Conservation (phyloP, 768 basidiomycete species). For the Coprinopsis sp. region DNA sequence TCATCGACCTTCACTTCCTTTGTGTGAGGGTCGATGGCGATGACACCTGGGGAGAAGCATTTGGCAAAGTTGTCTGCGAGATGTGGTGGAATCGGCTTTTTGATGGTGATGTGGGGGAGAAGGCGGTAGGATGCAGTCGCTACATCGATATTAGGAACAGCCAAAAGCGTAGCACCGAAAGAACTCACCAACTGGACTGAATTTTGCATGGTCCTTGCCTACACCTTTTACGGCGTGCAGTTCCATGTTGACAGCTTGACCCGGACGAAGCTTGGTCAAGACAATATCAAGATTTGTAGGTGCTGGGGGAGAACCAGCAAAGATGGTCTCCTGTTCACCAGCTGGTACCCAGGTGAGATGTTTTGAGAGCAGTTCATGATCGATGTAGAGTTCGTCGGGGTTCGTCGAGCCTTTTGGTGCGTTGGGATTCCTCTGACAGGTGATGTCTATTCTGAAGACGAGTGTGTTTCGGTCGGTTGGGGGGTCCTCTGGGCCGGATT, state of each 20-base stretch:
- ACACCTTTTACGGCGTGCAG: constrained; percentile 90
- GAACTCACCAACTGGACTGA: constrained; percentile 81
- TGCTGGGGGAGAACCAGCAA: constrained; percentile 48
- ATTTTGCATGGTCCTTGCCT: constrained; percentile 95
- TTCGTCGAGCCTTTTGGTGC: constrained; percentile 51
- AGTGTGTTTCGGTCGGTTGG: constrained; percentile 89
- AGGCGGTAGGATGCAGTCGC: constrained; percentile 96
- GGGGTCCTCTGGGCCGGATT: constrained; percentile 44
- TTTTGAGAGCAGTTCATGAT: constrained; percentile 63
- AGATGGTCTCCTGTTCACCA: constrained; percentile 70
- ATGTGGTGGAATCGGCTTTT: constrained; percentile 71
- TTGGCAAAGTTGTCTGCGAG: constrained; percentile 76
- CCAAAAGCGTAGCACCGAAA: background rate
- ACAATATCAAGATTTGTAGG: constrained; percentile 82
- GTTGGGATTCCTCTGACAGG: constrained; percentile 58
- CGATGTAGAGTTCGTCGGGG: constrained; percentile 62
- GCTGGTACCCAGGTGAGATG: constrained; percentile 75
- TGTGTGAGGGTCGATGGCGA: constrained; percentile 55
- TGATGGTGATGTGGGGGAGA: constrained; percentile 76
- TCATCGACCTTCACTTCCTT: constrained; percentile 60
- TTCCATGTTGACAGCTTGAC: constrained; percentile 81
- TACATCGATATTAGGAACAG: constrained; percentile 22
- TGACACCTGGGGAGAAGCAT: constrained; percentile 85
- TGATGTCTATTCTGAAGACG: constrained; percentile 72
- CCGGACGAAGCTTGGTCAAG: constrained; percentile 86